phyloP scores from a whole-genome alignment of 2,329 filamentous ascomycete genomes.

The Aureobasidium sp. region DNA sequence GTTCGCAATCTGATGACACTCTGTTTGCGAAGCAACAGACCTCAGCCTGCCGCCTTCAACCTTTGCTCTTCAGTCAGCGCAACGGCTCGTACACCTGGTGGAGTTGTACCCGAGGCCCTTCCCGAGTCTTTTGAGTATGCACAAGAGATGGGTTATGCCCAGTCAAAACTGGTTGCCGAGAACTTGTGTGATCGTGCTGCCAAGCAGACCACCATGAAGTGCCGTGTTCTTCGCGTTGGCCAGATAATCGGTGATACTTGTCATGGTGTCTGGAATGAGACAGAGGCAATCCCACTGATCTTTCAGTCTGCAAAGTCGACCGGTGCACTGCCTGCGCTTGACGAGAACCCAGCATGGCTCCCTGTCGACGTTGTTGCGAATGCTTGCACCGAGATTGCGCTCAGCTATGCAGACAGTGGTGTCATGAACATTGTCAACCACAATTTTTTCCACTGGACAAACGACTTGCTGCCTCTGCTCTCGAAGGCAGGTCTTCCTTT shows the following conservation, averaged over 20 bases:
- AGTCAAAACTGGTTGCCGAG: conserved; percentile 18
- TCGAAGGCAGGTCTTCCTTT: conserved; percentile 38
- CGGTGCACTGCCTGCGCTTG: conserved; percentile 36
- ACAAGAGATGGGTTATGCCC: conserved; percentile 17
- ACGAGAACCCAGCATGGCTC: conserved; percentile 37
- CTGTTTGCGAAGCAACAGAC: conserved; percentile 23
- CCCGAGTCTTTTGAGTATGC: conserved; percentile 19
- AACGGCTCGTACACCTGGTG: conserved; percentile 27
- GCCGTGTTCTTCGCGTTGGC: conserved; percentile 26
- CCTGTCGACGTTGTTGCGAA: conserved; percentile 36
- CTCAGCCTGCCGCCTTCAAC: conserved; percentile 31
- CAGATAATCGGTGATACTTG: conserved; percentile 32
- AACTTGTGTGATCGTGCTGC: conserved; percentile 30
- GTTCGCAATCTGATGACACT: conserved; percentile 33
- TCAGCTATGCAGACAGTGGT: conserved; percentile 16
- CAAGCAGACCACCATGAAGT: conserved; percentile 16
- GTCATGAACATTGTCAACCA: conserved; percentile 40
- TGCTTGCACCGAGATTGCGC: conserved; percentile 25
- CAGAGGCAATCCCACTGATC: conserved; percentile 48
- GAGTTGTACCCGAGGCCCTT: conserved; percentile 29
- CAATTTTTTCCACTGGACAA: conserved; percentile 42
- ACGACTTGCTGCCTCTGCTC: conserved; percentile 45
- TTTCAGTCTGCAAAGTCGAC: conserved; percentile 42
- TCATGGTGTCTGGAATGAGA: conserved; percentile 40
- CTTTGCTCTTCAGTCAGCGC: conserved; percentile 43